Evolutionary conservation across 2,329 filamentous ascomycete species (phyloP).

Genomic region (Penicillium sp.): DNA sequence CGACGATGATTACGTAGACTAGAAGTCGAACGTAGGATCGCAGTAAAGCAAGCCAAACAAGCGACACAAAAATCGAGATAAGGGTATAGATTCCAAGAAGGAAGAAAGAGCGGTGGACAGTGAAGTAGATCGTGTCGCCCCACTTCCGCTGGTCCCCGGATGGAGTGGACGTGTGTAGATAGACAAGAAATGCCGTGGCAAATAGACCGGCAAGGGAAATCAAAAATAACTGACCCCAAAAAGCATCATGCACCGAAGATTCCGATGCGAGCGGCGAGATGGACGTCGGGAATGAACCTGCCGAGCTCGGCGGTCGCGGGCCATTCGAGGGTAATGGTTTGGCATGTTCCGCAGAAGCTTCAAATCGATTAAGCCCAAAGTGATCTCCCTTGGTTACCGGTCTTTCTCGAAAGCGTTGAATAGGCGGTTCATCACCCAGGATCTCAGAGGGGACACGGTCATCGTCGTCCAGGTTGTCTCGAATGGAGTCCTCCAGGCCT

Average conservation of each 20-base stretch:
- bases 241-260: constrained; percentile 78
- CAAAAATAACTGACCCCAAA: constrained; percentile 88
- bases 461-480: constrained; percentile 46
- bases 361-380: constrained; percentile 39
- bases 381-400: constrained; percentile 41
- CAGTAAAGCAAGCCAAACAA: constrained; percentile 86
- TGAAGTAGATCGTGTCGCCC: constrained; percentile 93
- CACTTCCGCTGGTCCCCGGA: constrained; percentile 65
- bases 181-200: constrained; percentile 85
- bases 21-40: constrained; percentile 85
- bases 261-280: constrained; percentile 63
- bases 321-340: constrained; percentile 49
- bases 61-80: constrained; percentile 81
- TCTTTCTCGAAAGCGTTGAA: constrained; percentile 56
- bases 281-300: constrained; percentile 56
- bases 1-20: constrained; percentile 75
- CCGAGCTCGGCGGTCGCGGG: constrained; percentile 50
- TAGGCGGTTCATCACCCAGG: constrained; percentile 49
- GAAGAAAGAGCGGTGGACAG: constrained; percentile 80
- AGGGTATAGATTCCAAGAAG: constrained; percentile 89
- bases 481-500: constrained; percentile 69
- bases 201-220: constrained; percentile 82
- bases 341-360: constrained; percentile 54
- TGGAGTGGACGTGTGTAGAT: constrained; percentile 79
- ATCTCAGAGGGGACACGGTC: constrained; percentile 43